Percentiles rank a stretch among this genome's conserved stretches.
These are phyloP conservation scores for Metschnikowia anglica DNA, from an alignment of 805 yeast genomes.

Conservation along the genomic window DNA sequence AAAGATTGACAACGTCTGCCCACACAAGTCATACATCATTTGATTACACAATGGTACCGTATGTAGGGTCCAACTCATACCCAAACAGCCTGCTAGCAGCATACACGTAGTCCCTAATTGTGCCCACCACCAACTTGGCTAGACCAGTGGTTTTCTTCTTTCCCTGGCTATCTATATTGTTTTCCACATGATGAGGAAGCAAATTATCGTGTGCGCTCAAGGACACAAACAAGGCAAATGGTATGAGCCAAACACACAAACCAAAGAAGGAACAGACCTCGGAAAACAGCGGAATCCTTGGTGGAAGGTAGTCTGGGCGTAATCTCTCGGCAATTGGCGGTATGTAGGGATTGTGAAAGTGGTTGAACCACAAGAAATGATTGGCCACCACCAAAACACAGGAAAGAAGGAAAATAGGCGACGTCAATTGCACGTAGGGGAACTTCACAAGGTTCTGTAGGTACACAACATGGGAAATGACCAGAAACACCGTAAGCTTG, in stretches of 20 bases:
- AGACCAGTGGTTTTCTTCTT: conserved; percentile 49
- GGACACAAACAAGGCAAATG: conserved; percentile 88
- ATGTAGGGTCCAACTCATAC: conserved; percentile 56
- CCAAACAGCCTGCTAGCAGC: conserved; percentile 57
- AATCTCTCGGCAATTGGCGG: conserved; percentile 67
- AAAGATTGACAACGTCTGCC: no score
- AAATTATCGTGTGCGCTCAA: conserved; percentile 89
- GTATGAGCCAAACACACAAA: conserved; percentile 88
- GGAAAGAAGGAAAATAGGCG: conserved; percentile 67
- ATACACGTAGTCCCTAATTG: conserved; percentile 47
- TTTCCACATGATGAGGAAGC: conserved; percentile 56
- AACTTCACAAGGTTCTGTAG: conserved; percentile 74
- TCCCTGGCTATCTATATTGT: conserved; percentile 24
- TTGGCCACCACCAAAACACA: conserved; percentile 73
- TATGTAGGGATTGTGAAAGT: conserved; percentile 69
- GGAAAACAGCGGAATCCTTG: conserved; percentile 73
- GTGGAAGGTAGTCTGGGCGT: conserved; percentile 57
- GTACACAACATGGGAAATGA: conserved; percentile 70
- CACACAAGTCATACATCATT: background rate
- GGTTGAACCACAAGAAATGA: conserved; percentile 87
- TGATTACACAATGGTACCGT: conserved; percentile 46
- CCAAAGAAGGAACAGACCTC: conserved; percentile 97
- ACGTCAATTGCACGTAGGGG: conserved; percentile 76
- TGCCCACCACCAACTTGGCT: conserved; percentile 64
- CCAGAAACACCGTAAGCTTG: conserved; percentile 61